Base-by-base conservation (phyloP, 768 basidiomycete genomes). In the Trichaptum fuscoviolaceum region DNA sequence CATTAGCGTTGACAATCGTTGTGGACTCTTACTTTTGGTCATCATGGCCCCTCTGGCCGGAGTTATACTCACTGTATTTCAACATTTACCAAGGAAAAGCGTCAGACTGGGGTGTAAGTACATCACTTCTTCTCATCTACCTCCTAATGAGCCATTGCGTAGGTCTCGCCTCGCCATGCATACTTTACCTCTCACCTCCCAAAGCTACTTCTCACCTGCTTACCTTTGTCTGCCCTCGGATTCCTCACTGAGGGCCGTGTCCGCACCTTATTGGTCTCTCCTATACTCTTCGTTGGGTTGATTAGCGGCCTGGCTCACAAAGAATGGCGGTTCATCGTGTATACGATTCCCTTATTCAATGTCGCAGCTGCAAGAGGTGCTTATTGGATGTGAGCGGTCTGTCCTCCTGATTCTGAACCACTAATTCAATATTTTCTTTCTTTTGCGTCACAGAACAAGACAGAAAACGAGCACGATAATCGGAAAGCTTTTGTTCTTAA, bases 321-420 rank as follows among this genome's bases (percentile, higher is more conserved):
- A 75, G 97, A 99, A 77, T 99, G 97, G 97, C 85, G 97, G 7
- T 99, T 99, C 76, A 81, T 99, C 66, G 83, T 94, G 8, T 99
- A 99, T 72, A 83, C 87, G 20, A 85, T 98, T 0, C 95, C 96
- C 0, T 73, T 86, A 1, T 80, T 94, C 75, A 96, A 97, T 70
- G 75, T 95, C 2, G 85, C 89, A 1, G 94, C 92, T 1, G 89
- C 95, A 0, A 75, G 87, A 18, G 89, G 87, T 2, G 80, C 86
- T 1, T 74, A 78, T 5, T 84, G 82, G 75, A 74, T 95, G 92
- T 96, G 76, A 69, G 90, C 76, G n/a, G 26, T 69, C 26, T 62
- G n/a, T n/a, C n/a, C n/a, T 23, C 24, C 8, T 35, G 6, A 59
- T 63, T 27, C 5, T 20, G 35, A n/a, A 20, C 36, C 30, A 4